A percentile compares a stretch with the other conserved stretches of the same genome.
Conservation (phyloP, 495 filamentous ascomycete genomes). For the Mytilinidion resinicola region DNA sequence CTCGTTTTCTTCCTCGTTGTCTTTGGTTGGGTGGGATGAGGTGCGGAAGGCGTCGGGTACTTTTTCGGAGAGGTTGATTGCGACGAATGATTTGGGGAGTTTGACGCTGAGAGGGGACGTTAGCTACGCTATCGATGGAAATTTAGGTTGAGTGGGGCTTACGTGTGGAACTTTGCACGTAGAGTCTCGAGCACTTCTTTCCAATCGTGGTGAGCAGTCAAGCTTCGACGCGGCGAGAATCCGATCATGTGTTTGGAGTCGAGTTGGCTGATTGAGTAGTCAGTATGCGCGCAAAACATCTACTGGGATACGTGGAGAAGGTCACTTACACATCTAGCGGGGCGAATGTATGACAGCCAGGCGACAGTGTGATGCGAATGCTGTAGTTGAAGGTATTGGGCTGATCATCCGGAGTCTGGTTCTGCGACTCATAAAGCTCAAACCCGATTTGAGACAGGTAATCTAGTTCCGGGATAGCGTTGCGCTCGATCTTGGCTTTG, state of each 20-base stretch:
- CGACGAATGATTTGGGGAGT: conserved; percentile 86
- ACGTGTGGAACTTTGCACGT: conserved; percentile 90
- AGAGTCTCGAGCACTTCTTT: conserved; percentile 90
- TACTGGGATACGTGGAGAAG: background rate
- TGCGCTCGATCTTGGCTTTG: conserved; percentile 82
- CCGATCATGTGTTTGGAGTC: conserved; percentile 94
- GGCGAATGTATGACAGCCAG: conserved; percentile 92
- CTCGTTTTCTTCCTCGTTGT: background rate
- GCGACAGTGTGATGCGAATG: conserved; percentile 91
- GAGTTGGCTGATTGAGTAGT: conserved; percentile 48
- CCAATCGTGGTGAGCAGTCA: conserved; percentile 93
- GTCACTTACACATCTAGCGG: conserved; percentile 67
- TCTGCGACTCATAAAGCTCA: conserved; percentile 91
- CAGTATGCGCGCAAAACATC: background rate
- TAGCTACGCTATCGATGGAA: background rate
- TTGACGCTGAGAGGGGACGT: conserved; percentile 58
- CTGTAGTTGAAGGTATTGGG: conserved; percentile 76
- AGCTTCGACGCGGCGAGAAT: conserved; percentile 76
- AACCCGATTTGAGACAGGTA: conserved; percentile 98
- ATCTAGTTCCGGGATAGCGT: conserved; percentile 91
- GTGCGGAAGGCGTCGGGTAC: conserved; percentile 34
- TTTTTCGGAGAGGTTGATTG: conserved; percentile 79
- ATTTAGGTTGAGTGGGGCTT: conserved; percentile 33
- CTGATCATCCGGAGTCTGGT: conserved; percentile 51
- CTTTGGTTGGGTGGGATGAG: background rate